Percentiles rank a stretch among this genome's conserved stretches.
Conservation (phyloP, 495 filamentous ascomycete species). For the Trichoderma orchidacearum region DNA sequence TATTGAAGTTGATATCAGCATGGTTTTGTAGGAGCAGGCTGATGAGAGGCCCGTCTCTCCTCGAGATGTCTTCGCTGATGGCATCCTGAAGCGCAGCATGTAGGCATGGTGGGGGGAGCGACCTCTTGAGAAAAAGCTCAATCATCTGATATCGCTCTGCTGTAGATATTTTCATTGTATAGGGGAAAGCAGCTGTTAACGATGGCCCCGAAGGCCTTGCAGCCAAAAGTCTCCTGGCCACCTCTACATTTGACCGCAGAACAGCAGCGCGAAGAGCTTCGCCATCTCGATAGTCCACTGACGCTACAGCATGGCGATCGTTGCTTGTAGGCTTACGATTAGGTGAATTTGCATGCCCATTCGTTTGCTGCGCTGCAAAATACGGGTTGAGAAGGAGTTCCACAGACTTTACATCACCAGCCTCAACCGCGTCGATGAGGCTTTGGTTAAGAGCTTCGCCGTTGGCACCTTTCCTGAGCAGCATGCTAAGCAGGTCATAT, state of each 20-base stretch:
- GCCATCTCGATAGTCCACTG: slow-evolving; percentile 28
- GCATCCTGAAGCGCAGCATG: slow-evolving; percentile 26
- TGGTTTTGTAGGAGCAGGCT: slow-evolving; percentile 27
- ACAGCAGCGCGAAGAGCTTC: slow-evolving; percentile 27
- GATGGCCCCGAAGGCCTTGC: slow-evolving; percentile 23
- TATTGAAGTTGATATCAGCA: slow-evolving; percentile 30
- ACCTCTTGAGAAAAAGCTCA: slow-evolving; percentile 24
- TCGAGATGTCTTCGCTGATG: slow-evolving; percentile 25
- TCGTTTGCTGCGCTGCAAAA: slow-evolving; percentile 14
- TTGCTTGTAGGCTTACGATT: slow-evolving; percentile 12
- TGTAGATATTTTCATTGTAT: slow-evolving; percentile 13
- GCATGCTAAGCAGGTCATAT: slow-evolving; percentile 18
- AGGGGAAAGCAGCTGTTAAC: slow-evolving; percentile 24
- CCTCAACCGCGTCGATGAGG: slow-evolving; percentile 24
- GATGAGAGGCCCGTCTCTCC: slow-evolving; percentile 26
- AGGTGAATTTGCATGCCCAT: too few species aligned
- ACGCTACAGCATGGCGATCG: slow-evolving; percentile 26
- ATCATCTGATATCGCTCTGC: slow-evolving; percentile 23
- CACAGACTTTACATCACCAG: slow-evolving; percentile 21
- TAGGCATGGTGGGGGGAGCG: slow-evolving; percentile 18
- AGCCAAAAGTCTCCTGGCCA: slow-evolving; percentile 24
- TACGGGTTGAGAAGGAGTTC: slow-evolving; percentile 26
- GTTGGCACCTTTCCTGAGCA: slow-evolving; percentile 26
- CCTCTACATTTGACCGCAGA: slow-evolving; percentile 15
- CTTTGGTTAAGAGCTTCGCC: slow-evolving; percentile 23